Percentiles rank a stretch among this genome's conserved stretches.
phyloP scores from a whole-genome alignment of 148 eudicot species.

The Talinum fruticosum region DNA sequence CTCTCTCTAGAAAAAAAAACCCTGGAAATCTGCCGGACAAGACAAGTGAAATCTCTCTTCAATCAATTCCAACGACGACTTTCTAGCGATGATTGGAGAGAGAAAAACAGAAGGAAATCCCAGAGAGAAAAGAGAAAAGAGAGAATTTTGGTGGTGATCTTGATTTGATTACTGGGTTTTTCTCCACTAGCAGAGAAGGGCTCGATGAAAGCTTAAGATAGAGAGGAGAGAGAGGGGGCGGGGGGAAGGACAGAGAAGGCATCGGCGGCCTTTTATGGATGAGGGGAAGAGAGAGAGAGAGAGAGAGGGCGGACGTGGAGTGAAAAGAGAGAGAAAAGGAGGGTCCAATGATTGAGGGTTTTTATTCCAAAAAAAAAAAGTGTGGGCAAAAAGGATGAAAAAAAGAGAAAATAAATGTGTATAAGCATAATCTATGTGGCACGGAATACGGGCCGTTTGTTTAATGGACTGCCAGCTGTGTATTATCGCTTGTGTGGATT shows the following conservation, averaged over 20 bases:
- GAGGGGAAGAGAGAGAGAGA: background rate
- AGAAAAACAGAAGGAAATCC: background rate
- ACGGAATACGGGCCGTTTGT: background rate
- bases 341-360: slow-evolving; percentile 6
- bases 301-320: too few relatives aligned
- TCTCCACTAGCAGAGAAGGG: background rate
- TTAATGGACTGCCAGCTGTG: slow-evolving; percentile 14
- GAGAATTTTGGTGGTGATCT: background rate
- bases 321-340: background rate
- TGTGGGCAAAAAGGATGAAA: background rate
- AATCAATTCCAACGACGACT: background rate
- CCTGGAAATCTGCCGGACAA: background rate
- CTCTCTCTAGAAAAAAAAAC: slow-evolving; percentile 1
- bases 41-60: background rate
- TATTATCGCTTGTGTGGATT: background rate
- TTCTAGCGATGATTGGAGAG: background rate
- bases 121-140: background rate
- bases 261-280: background rate
- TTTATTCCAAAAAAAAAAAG: background rate
- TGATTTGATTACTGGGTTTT: background rate
- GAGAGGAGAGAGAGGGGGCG: background rate
- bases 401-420: background rate
- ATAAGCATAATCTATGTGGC: slow-evolving; percentile 7
- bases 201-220: background rate
- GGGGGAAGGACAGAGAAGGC: background rate